Evolutionary conservation across 2,329 filamentous ascomycete species (phyloP), one percentile per base, ranked within the genome.

Genomic region (Colletotrichum tabaci): DNA sequence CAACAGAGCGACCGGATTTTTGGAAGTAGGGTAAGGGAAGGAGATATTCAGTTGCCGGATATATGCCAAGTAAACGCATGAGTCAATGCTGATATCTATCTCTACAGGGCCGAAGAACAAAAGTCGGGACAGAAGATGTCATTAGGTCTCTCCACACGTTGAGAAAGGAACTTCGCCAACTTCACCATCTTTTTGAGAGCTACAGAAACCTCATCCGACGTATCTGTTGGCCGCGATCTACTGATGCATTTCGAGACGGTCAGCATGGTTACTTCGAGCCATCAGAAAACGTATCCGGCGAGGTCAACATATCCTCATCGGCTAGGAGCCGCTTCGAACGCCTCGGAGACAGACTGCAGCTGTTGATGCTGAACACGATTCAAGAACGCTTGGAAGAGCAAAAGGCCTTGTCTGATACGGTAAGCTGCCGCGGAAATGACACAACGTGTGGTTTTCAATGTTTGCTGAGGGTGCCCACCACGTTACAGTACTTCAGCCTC

Each of bases 401-500:
- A 77, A 90, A 92, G 35, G 89, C 90, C 0, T 82, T 95, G 35
- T 91, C 92, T 4, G 88, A 89, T 73, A 89, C 94, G 78, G 91
- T 92, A 80, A 77, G 85, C 76, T 44, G 35, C 49, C 57, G 23
- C 8, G 15, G 35, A n/a, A 47, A 30, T 38, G 50, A 10, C 47
- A 15, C 38, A 53, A 10, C 58, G 13, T 6, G 47, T n/a, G 26
- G 49, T 23, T 26, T 38, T 21, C 8, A 6, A 16, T 42, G 26
- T 16, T 21, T 26, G 13, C 50, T 66, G 58, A 15, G 44, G 26
- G 8, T 53, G 47, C n/a, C 55, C 75, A 70, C 77, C 61, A 71
- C 4, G 16, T 12, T 47, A 35, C 70, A 93, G 91, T 94, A 94
- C 79, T 94, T 94, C 85, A 94, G 93, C 79, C 86, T 95, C 74